These are phyloP conservation scores for Pinus albicaulis DNA, from an alignment of 75 land plant species.

Conservation along the genomic window DNA sequence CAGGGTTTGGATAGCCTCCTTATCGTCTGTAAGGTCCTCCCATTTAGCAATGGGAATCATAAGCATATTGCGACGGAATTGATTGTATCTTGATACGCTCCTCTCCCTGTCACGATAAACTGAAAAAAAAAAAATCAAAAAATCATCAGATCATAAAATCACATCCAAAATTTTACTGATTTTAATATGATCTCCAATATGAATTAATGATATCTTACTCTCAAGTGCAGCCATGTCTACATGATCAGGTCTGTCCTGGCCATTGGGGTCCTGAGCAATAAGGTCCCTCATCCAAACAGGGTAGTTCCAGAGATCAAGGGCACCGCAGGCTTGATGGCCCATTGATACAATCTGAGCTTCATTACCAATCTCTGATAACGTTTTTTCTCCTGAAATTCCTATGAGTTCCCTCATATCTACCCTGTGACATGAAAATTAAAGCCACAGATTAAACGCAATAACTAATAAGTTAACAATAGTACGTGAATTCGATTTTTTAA, in stretches of 20 bases:
- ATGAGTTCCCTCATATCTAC: conserved; percentile 36
- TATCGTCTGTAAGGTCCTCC: conserved; percentile 69
- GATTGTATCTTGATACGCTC: conserved; percentile 56
- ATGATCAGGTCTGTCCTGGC: conserved; percentile 37
- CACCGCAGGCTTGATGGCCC: conserved; percentile 63
- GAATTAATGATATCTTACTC: conserved; percentile 22
- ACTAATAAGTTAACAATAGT: no score
- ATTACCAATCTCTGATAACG: conserved; percentile 29
- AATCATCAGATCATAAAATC: not conserved
- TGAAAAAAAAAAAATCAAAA: not conserved
- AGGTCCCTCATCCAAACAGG: conserved; percentile 61
- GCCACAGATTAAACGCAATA: no score
- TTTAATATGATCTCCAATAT: not conserved
- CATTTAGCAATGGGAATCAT: conserved; percentile 60
- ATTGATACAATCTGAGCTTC: conserved; percentile 39
- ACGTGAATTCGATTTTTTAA: not conserved
- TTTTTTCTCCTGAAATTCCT: conserved; percentile 39
- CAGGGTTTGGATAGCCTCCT: conserved; percentile 33
- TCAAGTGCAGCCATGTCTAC: conserved; percentile 69
- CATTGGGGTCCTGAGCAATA: conserved; percentile 44
- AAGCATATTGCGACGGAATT: conserved; percentile 55
- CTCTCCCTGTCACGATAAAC: conserved; percentile 65
- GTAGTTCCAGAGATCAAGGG: conserved; percentile 61
- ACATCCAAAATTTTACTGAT: not conserved
- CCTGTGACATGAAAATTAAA: conserved; percentile 11